Evolutionary conservation across 2,329 filamentous ascomycete species (phyloP).

Genomic region (Aspergillus nomiae): DNA sequence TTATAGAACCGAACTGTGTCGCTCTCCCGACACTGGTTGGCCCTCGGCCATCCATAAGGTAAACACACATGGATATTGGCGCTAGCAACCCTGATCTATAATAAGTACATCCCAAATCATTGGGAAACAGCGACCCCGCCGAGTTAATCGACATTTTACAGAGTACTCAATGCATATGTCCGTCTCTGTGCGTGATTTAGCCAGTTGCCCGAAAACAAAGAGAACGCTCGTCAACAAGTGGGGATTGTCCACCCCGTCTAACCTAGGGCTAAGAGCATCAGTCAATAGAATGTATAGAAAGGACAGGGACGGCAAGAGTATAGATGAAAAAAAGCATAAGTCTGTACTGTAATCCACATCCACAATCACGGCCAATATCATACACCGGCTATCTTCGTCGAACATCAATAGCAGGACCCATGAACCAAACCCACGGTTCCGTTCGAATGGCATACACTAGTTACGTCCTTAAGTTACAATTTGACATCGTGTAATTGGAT

Average conservation of each 20-base stretch:
- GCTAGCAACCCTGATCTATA: neutral
- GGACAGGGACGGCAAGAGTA: fast-evolving
- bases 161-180: neutral
- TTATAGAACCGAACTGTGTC: neutral
- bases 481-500: neutral
- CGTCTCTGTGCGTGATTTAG: neutral
- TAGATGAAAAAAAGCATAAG: neutral
- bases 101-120: neutral
- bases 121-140: too few relatives aligned
- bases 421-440: too few relatives aligned
- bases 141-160: too few relatives aligned
- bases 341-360: neutral
- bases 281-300: neutral
- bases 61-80: neutral
- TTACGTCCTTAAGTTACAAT: neutral
- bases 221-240: neutral
- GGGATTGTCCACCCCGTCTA: neutral
- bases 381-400: neutral
- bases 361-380: neutral
- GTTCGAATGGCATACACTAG: neutral
- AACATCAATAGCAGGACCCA: too few relatives aligned
- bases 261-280: neutral
- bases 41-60: neutral
- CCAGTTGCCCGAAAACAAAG: neutral
- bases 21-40: neutral